Evolutionary conservation across 352 stramenopile species (phyloP), one percentile per base, ranked within the genome.

Genomic region (Nothophytophthora sp.): DNA sequence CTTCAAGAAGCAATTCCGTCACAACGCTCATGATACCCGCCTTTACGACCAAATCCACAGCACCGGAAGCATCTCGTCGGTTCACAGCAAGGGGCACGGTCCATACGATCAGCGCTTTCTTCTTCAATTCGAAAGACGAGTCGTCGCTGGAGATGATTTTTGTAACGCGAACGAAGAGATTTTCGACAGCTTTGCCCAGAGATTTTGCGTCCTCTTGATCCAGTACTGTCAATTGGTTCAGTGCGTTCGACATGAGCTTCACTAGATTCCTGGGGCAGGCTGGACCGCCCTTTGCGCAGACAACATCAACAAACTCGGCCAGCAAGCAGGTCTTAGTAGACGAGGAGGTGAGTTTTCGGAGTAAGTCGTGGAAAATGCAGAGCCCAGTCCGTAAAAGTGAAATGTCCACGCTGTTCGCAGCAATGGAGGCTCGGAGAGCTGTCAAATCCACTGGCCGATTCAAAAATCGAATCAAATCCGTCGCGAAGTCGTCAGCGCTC

Each of bases 331-430:
- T 67, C 47, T 80, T 73, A 19, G 60, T 39, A 0, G 70, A 75
- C 2, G 62, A 75, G 28, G 70, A 76, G 1, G 70, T 82, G 3
- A 86, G 42, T 24, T 84, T 84, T 12, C 72, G 57, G 23, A 86
- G 61, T 4, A 81, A 47, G 27, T 86, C 75, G 40, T 86, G 75
- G 7, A 78, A 32, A 43, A 82, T 59, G 16, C 67, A 75, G 7
- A 86, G 38, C 1, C 70, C 72, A 7, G 63, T 65, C 27, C 59
- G 54, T 22, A 54, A 35, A 19, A 82, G 42, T 30, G 51, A 38
- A 20, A 5, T 22, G n/a, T 74, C 23, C 8, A 56, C 22, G n/a
- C 44, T 37, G 15, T 55, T 63, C 6, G 24, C 36, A 1, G 13
- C 15, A 22, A 73, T 30, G 12, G 16, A 38, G 8, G n/a, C 19